Percentiles rank a stretch among this genome's conserved stretches.
These are phyloP conservation scores for Calvatia gigantea DNA, from an alignment of 768 basidiomycete species.

Conservation along the genomic window DNA sequence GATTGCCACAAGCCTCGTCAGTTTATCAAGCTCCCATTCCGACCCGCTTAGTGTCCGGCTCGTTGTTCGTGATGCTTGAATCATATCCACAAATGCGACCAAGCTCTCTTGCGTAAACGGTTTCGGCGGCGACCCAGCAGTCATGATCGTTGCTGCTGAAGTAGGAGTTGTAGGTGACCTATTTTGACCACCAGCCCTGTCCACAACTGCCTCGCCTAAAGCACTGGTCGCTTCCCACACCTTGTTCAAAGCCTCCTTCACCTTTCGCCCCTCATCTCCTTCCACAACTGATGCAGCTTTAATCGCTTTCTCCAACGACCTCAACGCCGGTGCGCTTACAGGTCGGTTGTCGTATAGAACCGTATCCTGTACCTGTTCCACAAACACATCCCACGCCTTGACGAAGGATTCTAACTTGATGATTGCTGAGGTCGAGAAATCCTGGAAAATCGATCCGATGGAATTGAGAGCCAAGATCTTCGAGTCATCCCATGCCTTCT, in stretches of 20 bases:
- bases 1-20: slow-evolving; percentile 70
- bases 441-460: slow-evolving; percentile 77
- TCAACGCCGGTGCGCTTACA: slow-evolving; percentile 81
- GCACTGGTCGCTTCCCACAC: slow-evolving; percentile 70
- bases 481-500: slow-evolving; percentile 82
- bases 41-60: slow-evolving; percentile 42
- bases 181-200: slow-evolving; percentile 28
- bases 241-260: slow-evolving; percentile 46
- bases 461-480: slow-evolving; percentile 84
- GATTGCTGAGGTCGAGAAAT: slow-evolving; percentile 74
- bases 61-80: slow-evolving; percentile 54
- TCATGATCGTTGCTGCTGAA: slow-evolving; percentile 2
- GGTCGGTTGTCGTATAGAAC: slow-evolving; percentile 64
- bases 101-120: slow-evolving; percentile 86
- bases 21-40: slow-evolving; percentile 65
- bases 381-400: slow-evolving; percentile 72
- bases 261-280: slow-evolving; percentile 39
- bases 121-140: slow-evolving; percentile 16
- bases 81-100: slow-evolving; percentile 72
- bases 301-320: slow-evolving; percentile 78
- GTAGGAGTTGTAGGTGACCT: slow-evolving; percentile 5
- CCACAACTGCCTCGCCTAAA: slow-evolving; percentile 46
- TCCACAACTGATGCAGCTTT: slow-evolving; percentile 47
- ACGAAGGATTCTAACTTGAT: slow-evolving; percentile 68
- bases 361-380: slow-evolving; percentile 65